phyloP scores from a whole-genome alignment of 2,329 filamentous ascomycete genomes.

The Fusarium sp. region DNA sequence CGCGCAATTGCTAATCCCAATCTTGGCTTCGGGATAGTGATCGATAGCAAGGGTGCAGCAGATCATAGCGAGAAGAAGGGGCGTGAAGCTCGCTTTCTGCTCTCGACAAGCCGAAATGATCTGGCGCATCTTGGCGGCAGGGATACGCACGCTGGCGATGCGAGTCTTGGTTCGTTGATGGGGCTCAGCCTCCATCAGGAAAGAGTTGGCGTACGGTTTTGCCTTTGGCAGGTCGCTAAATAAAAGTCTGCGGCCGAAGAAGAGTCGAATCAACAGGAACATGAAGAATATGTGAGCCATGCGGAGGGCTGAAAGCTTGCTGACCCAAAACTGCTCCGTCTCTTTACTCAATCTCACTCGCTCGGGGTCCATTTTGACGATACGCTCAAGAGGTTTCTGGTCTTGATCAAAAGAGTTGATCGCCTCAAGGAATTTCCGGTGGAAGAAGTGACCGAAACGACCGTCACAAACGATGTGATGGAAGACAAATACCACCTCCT shows the following conservation, averaged over 20 bases:
- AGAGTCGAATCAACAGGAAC: slow-evolving; percentile 7
- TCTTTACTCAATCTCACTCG: slow-evolving; percentile 11
- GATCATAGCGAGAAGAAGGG: slow-evolving; percentile 29
- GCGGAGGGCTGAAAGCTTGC: not conserved
- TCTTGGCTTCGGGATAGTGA: slow-evolving; percentile 37
- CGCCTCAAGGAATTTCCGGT: slow-evolving; percentile 20
- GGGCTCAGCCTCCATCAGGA: not conserved
- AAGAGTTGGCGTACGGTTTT: slow-evolving; percentile 4
- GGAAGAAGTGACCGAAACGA: slow-evolving; percentile 19
- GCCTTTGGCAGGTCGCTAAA: slow-evolving; percentile 8
- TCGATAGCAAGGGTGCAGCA: slow-evolving; percentile 30
- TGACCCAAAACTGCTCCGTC: slow-evolving; percentile 6
- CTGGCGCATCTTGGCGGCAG: slow-evolving; percentile 1
- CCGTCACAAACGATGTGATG: slow-evolving; percentile 34
- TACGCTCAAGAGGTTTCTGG: not conserved
- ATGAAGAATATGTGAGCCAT: slow-evolving; percentile 13
- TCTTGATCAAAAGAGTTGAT: slow-evolving; percentile 10
- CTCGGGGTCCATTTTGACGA: slow-evolving; percentile 17
- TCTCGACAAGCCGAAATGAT: slow-evolving; percentile 35
- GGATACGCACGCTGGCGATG: slow-evolving; percentile 16
- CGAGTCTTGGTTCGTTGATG: slow-evolving; percentile 19
- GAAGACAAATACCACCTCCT: slow-evolving; percentile 27
- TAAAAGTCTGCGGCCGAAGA: slow-evolving; percentile 9
- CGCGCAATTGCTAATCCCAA: slow-evolving; percentile 23
- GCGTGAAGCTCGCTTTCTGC: slow-evolving; percentile 37